Evolutionary conservation across 1,284 basidiomycete genomes (phyloP), one percentile per base, ranked within the genome.

Genomic region (Trichosporon coremiiforme): DNA sequence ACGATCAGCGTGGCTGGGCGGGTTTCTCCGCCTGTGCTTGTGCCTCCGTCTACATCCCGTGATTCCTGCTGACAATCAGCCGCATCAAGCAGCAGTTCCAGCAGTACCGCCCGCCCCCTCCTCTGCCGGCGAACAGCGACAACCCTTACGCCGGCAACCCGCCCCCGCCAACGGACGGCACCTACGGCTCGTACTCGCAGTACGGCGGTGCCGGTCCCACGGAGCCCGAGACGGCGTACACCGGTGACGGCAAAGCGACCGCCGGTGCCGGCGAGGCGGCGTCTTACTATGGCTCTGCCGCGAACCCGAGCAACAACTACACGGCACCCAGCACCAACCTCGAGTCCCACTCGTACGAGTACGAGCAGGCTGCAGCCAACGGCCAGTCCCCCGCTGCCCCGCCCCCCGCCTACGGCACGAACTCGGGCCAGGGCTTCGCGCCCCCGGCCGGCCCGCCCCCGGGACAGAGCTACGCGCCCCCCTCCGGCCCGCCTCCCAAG

Each of bases 321-420:
- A n/a, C 57, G 15, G 8, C 57, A 17, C 6, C 29, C 57, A 62
- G 57, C 57, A 60, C 45, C 33, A 60, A 60, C 55, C 41, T 69
- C 20, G 68, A 64, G n/a, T 29, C 64, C 47, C 69, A 70, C 66
- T 63, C 50, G 13, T 83, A 83, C 71, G 81, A 83, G 71, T 83
- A 80, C 77, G 75, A 75, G 65, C 81, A 82, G 73, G 81, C 81
- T 5, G 76, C 78, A 66, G 79, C 80, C 71, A 57, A 41, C 38
- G 66, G 60, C 20, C 12, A 20, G 45, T 15, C 33, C n/a, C 17
- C 47, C 53, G 64, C 22, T 25, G 15, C 10, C 15, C 33, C 64
- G 20, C 64, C 68, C 9, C 65, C 68, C 5, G 68, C 65, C 25
- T 66, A 69, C 65, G 65, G 65, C 25, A 31, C 65, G 2, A 38